phyloP scores from a whole-genome alignment of 2,329 filamentous ascomycete species.

The Claviceps africana region DNA sequence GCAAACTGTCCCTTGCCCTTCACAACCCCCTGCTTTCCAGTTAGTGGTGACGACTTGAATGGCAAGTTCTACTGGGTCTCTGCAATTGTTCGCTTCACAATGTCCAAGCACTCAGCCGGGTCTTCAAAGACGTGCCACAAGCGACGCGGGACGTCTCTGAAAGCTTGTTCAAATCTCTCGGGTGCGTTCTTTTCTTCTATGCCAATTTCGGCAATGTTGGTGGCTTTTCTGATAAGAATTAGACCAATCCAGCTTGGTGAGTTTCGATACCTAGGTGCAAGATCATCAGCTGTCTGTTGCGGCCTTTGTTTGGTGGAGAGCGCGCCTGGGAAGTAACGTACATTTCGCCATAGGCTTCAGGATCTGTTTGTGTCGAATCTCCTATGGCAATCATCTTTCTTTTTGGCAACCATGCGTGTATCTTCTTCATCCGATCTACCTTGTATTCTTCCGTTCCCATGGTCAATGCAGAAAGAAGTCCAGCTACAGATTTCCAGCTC shows the following conservation, averaged over 20 bases:
- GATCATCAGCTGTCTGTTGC: slow-evolving; percentile 5
- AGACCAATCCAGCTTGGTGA: slow-evolving; percentile 65
- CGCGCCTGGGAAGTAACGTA: slow-evolving; percentile 26
- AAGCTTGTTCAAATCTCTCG: slow-evolving; percentile 69
- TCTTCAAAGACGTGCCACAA: slow-evolving; percentile 76
- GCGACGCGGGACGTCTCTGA: slow-evolving; percentile 54
- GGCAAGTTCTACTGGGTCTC: neutral
- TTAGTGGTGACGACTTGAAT: neutral
- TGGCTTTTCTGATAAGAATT: slow-evolving; percentile 77
- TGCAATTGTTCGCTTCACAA: slow-evolving; percentile 14
- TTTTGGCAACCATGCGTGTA: slow-evolving; percentile 65
- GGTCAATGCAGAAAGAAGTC: slow-evolving; percentile 66
- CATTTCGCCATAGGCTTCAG: slow-evolving; percentile 76
- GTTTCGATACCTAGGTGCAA: slow-evolving; percentile 35
- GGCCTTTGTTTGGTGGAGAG: neutral
- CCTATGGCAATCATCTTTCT: slow-evolving; percentile 74
- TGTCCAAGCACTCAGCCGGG: slow-evolving; percentile 45
- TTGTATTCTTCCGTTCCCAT: slow-evolving; percentile 79
- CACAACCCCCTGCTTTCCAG: neutral
- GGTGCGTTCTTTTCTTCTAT: slow-evolving; percentile 62
- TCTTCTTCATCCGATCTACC: slow-evolving; percentile 60
- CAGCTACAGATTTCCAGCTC: slow-evolving; percentile 72
- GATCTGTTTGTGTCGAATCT: slow-evolving; percentile 83
- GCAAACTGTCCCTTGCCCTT: neutral
- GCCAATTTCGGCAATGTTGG: slow-evolving; percentile 52